Conservation (phyloP, 2,329 filamentous ascomycete species). For the Cytospora mali region DNA sequence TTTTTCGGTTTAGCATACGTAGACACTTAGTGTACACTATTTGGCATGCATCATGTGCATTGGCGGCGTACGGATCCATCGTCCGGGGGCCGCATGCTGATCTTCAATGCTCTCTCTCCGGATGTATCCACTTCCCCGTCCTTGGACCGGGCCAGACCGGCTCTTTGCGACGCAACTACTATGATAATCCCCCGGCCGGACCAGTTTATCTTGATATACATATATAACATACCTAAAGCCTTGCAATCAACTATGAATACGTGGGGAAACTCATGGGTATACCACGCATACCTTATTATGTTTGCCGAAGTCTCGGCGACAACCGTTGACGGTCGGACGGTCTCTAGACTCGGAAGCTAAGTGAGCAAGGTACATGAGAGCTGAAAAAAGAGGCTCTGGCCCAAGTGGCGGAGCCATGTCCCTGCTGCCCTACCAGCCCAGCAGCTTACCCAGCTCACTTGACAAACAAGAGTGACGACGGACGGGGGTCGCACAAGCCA, state of each 20-base stretch:
- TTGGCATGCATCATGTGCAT: background rate
- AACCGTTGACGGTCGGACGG: background rate
- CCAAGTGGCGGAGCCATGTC: background rate
- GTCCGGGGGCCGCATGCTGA: background rate
- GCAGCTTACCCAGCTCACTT: too few species aligned
- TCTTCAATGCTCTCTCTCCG: too few species aligned
- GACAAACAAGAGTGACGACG: too few species aligned
- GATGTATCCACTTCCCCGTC: background rate
- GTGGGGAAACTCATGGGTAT: too few species aligned
- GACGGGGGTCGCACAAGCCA: background rate
- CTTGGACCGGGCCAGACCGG: background rate
- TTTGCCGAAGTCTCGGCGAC: too few species aligned
- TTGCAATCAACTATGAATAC: too few species aligned
- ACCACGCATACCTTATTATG: too few species aligned
- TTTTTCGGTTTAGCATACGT: too few species aligned
- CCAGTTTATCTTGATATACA: too few species aligned
- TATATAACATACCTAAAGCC: too few species aligned
- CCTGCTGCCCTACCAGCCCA: too few species aligned
- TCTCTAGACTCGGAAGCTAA: background rate
- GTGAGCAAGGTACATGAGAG: too few species aligned
- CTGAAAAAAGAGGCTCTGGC: background rate
- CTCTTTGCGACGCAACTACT: background rate
- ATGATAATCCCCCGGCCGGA: background rate
- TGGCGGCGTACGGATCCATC: background rate
- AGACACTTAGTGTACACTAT: background rate